phyloP scores from a whole-genome alignment of 2,329 filamentous ascomycete genomes.

The Pseudonectria buxi region DNA sequence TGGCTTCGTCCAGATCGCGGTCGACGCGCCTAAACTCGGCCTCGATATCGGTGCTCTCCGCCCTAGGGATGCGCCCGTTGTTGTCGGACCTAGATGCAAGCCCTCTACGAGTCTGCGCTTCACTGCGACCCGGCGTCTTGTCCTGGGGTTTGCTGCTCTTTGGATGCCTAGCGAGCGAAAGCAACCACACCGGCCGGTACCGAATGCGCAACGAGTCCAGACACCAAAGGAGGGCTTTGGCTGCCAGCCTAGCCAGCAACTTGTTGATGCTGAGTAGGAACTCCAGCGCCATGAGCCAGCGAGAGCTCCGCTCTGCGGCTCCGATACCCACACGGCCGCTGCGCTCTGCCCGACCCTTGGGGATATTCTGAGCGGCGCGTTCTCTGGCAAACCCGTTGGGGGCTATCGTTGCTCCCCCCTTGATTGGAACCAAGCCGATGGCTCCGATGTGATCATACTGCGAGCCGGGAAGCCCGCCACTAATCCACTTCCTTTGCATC shows the following conservation, averaged over 20 bases:
- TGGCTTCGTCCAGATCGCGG: slow-evolving; percentile 47
- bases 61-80: slow-evolving; percentile 47
- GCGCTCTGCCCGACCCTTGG: slow-evolving; percentile 40
- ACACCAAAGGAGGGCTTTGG: slow-evolving; percentile 46
- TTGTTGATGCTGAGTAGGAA: slow-evolving; percentile 68
- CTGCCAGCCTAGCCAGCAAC: slow-evolving; percentile 26
- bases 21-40: slow-evolving; percentile 60
- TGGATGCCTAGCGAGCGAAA: slow-evolving; percentile 42
- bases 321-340: slow-evolving; percentile 62
- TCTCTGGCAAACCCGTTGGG: slow-evolving; percentile 62
- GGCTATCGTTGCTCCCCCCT: slow-evolving; percentile 35
- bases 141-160: slow-evolving; percentile 21
- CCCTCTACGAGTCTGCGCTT: slow-evolving; percentile 7
- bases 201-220: slow-evolving; percentile 39
- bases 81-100: slow-evolving; percentile 28
- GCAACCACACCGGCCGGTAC: slow-evolving; percentile 44
- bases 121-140: slow-evolving; percentile 9
- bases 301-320: slow-evolving; percentile 67
- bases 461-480: slow-evolving; percentile 38
- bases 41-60: slow-evolving; percentile 72
- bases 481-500: slow-evolving; percentile 44
- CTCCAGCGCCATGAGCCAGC: slow-evolving; percentile 70
- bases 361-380: slow-evolving; percentile 55
- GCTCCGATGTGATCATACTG: slow-evolving; percentile 47
- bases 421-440: slow-evolving; percentile 49